Conservation (phyloP, 495 filamentous ascomycete genomes). For the Elaphomyces granulatus region DNA sequence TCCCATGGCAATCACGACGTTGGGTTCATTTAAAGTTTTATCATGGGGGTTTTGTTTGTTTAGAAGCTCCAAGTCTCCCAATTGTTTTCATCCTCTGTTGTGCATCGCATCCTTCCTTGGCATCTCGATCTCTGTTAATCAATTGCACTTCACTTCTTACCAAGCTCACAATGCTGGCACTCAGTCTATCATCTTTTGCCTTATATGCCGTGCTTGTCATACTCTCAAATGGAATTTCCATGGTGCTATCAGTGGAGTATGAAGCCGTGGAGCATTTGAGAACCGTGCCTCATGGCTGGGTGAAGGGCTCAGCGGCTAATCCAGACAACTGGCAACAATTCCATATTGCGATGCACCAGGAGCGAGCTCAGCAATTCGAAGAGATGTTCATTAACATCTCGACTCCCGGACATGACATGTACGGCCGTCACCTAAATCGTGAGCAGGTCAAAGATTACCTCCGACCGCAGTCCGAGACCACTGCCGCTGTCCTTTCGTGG, state of each 20-base stretch:
- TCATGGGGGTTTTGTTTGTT: no score
- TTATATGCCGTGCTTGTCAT: no score
- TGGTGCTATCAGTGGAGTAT: constrained; percentile 11
- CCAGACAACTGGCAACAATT: constrained; percentile 31
- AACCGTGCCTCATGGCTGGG: constrained; percentile 33
- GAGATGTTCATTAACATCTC: constrained; percentile 46
- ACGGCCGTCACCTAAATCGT: constrained; percentile 50
- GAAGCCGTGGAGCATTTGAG: constrained; percentile 32
- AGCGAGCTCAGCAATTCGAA: constrained; percentile 41
- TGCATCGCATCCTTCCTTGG: no score
- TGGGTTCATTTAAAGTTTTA: no score
- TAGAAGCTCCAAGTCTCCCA: no score
- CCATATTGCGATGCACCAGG: constrained; percentile 39
- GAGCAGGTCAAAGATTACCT: constrained; percentile 38
- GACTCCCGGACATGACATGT: constrained; percentile 42
- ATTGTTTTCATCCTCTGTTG: no score
- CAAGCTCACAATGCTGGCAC: no score
- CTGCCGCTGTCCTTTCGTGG: constrained; percentile 34
- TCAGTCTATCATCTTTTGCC: no score
- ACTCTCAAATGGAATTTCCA: no score
- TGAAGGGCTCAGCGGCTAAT: constrained; percentile 19
- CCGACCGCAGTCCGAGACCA: constrained; percentile 29
- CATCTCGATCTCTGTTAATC: no score
- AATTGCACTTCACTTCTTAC: no score
- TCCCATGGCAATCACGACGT: no score